Evolutionary conservation across 2,329 filamentous ascomycete genomes (phyloP), one percentile per base, ranked within the genome.

Genomic region (Fusarium staphyleae): DNA sequence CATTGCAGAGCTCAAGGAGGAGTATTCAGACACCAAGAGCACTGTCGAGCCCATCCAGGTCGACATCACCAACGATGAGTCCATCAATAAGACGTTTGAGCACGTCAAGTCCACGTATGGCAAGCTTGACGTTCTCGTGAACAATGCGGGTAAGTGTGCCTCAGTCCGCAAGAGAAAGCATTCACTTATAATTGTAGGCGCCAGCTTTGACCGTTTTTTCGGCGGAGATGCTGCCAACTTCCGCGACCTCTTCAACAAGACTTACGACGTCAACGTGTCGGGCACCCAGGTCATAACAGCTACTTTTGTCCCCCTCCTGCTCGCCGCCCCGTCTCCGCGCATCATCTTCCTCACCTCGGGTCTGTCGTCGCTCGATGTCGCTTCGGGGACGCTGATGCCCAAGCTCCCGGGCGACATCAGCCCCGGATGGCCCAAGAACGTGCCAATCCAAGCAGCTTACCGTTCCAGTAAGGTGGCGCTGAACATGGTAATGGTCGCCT

Each of bases 51-150:
- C 75, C 0, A 45, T 87, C 1, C 77, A 81, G 54, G 68, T 87
- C 40, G 83, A 87, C 63, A 70, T 87, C 14, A 70, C 73, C 32
- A 74, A 76, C 14, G 83, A 87, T 63, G 68, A 72, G 0, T 83
- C 80, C 0, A 84, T 87, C 53, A 57, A 75, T 3, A 66, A 67
- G 3, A 78, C 79, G 0, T 77, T 76, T 52, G 70, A 78, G 19
- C 49, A 70, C 1, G 70, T 87, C 13, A 39, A 71, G 14, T 55
- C 65, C n/a, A 72, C 70, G 12, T 74, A 74, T 54, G 79, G 77
- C 43, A 73, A 68, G 11, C 32, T 87, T 3, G 83, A 87, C 42
- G 69, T 74, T 2, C 73, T 87, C 1, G 67, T 87, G 52, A 86
- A 86, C 69, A 86, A 87, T 47, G 84, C 79, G 0, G 83, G 81